phyloP scores from a whole-genome alignment of 1,284 basidiomycete species.

The Ustilago lituana region DNA sequence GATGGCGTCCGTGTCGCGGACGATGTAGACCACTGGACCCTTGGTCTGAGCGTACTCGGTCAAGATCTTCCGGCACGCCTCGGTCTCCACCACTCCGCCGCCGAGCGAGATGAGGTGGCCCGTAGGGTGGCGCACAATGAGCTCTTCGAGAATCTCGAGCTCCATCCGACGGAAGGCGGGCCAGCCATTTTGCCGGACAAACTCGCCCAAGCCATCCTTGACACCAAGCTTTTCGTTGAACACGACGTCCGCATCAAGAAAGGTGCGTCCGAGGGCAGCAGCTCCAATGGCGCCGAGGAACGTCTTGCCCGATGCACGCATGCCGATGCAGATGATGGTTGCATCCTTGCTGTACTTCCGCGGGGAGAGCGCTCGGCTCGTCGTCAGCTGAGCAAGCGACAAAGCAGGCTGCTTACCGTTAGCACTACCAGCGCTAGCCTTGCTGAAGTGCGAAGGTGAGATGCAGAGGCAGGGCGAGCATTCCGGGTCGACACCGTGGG shows the following conservation, averaged over 20 bases:
- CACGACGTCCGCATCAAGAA: constrained; percentile 86
- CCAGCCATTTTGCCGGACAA: constrained; percentile 82
- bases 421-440: constrained; percentile 56
- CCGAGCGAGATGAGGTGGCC: constrained; percentile 78
- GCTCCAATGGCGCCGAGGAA: constrained; percentile 85
- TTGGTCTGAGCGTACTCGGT: constrained; percentile 74
- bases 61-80: constrained; percentile 73
- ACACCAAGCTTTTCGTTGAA: constrained; percentile 75
- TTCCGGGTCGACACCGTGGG: constrained; percentile 81
- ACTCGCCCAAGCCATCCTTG: constrained; percentile 75
- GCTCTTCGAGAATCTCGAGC: constrained; percentile 66
- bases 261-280: constrained; percentile 77
- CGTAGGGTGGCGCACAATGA: constrained; percentile 65
- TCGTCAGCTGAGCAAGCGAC: constrained; percentile 23
- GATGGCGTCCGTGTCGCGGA: constrained; percentile 77
- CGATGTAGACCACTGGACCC: constrained; percentile 78
- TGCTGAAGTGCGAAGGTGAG: constrained; percentile 49
- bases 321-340: constrained; percentile 87
- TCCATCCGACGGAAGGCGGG: constrained; percentile 75
- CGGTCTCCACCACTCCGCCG: constrained; percentile 91
- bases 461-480: constrained; percentile 49
- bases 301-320: constrained; percentile 97
- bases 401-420: constrained; percentile 11
- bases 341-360: constrained; percentile 70
- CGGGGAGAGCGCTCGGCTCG: constrained; percentile 42